phyloP scores from a whole-genome alignment of 768 basidiomycete genomes.

The Suillus discolor region DNA sequence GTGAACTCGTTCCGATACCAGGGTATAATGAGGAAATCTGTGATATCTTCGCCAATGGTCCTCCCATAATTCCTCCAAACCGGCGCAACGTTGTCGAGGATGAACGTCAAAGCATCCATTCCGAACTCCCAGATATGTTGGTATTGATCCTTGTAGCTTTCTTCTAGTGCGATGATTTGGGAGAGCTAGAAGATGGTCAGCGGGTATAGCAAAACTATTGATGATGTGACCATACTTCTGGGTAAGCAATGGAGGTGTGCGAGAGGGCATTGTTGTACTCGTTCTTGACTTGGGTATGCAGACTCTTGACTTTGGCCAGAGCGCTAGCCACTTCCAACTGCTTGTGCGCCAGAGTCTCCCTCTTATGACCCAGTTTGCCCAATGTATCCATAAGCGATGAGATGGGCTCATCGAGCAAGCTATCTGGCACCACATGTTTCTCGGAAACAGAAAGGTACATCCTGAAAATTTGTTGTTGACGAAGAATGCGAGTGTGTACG shows the following conservation, averaged over 20 bases:
- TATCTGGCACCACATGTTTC: conserved; percentile 29
- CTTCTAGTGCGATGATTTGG: conserved; percentile 68
- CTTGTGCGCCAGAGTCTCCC: conserved; percentile 44
- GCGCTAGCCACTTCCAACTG: conserved; percentile 51
- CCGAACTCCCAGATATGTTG: conserved; percentile 83
- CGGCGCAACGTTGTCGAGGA: conserved; percentile 76
- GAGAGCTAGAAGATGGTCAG: conserved; percentile 52
- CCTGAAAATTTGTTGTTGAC: conserved; percentile 58
- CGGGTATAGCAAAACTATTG: neutral
- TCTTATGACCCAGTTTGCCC: conserved; percentile 50
- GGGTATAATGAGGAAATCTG: conserved; percentile 81
- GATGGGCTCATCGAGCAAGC: conserved; percentile 59
- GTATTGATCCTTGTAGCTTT: conserved; percentile 79
- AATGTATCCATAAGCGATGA: conserved; percentile 50
- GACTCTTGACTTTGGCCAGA: conserved; percentile 53
- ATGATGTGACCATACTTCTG: conserved; percentile 53
- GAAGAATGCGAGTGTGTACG: conserved; percentile 60
- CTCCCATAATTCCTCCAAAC: conserved; percentile 84
- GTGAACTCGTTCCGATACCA: conserved; percentile 86
- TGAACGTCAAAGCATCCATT: conserved; percentile 73
- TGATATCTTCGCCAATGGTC: conserved; percentile 77
- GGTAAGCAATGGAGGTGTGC: conserved; percentile 75
- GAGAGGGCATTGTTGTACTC: conserved; percentile 67
- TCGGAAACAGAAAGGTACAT: conserved; percentile 42
- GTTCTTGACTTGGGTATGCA: conserved; percentile 59